Base-by-base conservation (phyloP, 148 eudicot species). In the Rhododendron kiyosumense region DNA sequence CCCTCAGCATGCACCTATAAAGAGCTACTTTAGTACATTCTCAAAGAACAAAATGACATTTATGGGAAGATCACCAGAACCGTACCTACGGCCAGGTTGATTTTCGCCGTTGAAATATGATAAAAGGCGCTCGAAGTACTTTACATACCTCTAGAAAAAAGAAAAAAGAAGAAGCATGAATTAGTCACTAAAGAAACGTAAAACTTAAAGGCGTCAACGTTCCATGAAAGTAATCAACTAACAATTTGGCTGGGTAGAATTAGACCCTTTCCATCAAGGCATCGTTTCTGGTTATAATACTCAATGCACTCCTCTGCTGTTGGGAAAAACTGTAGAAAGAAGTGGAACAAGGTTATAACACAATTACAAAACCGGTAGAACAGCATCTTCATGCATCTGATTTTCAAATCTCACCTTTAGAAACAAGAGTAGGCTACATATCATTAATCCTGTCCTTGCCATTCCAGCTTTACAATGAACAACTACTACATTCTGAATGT, bases 381-480 rank as follows among this genome's bases (percentile, higher is more conserved):
- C 63, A 82, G 83, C 65, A 77, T 61, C 17, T 18, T 30, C 69
- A 41, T 17, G 67, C 26, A 41, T 43, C 49, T 75, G 15, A 90
- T 51, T 20, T 46, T 46, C 38, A 52, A 51, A 82, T 81, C 86
- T 92, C 81, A 95, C 99, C 95, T 94, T 96, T 81, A 96, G 85
- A 85, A 89, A 95, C 86, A 96, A 90, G 85, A 96, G 99, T 81
- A 96, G 94, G 88, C 99, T 92, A 74, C 94, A 92, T 77, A 94
- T 96, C 98, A 96, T 96, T 73, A 96, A 88, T 83, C 99, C 99
- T 43, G 99, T 96, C 91, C 99, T 92, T 86, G 96, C 99, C 90
- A 90, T 94, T 38, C 99, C 98, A 87, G 99, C 99, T 91, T 95
- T 95, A 86, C 98, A 96, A 88, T 96, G 99, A 88, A 96, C 94